Base-by-base conservation (phyloP, 2,329 filamentous ascomycete species). In the Fusarium buharicum region DNA sequence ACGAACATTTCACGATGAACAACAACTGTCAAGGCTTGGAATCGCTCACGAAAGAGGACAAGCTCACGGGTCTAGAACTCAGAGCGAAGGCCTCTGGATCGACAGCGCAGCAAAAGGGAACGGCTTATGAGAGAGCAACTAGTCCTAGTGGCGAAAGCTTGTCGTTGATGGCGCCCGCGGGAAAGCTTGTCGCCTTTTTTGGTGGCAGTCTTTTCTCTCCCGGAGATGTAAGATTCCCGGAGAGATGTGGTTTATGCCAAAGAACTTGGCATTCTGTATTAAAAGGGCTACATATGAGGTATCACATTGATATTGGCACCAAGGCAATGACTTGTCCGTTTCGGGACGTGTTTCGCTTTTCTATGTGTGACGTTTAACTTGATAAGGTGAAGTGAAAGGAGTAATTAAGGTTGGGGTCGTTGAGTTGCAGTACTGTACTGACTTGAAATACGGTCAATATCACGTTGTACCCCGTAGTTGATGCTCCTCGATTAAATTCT, bases 91-190 rank as follows among this genome's bases (percentile, higher is more conserved):
- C 31, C 43, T 14, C 4, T n/a, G 22, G 39, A 18, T 36, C 28
- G 22, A 22, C 38, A 34, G 37, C 30, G 39, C 28, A 50, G 48
- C 38, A 49, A 51, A 27, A 43, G 36, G 16, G 55, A 40, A 40
- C 16, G 28, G 27, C 34, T 18, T 28, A 24, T 24, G 22, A 22
- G 45, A 40, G 34, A 33, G 16, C 30, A 27, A 30, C 30, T 33
- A n/a, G 30, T 8, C 40, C 39, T 28, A 52, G 58, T 63, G 64
- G 63, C 58, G 36, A 67, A 66, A 56, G 55, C 52, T 62, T 64
- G 56, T 55, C 40, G 46, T 50, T 47, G 45, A 50, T 60, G 46
- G 56, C 45, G 43, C 46, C 17, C 44, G 52, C 54, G 56, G 50
- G 50, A 69, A 66, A 69, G 61, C 48, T 69, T 66, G 38, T 59